Conservation (phyloP, 805 yeast genomes). For the Hanseniaspora clermontiae region DNA sequence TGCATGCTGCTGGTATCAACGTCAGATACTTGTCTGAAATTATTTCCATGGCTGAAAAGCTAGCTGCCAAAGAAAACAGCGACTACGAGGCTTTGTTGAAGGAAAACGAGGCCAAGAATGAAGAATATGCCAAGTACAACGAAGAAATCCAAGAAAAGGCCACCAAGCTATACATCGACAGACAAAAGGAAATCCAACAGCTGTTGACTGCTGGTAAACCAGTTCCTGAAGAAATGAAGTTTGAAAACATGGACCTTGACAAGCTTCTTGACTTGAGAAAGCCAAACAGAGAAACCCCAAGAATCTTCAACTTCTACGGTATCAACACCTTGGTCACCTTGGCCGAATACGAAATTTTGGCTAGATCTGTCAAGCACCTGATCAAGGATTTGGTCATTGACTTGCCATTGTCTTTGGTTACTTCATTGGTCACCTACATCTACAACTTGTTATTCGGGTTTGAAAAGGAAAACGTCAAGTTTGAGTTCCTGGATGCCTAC, state of each 20-base stretch:
- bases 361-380: conserved; percentile 68
- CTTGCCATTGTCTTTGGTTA: conserved; percentile 43
- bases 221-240: conserved; percentile 26
- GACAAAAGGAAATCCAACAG: conserved; percentile 27
- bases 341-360: conserved; percentile 51
- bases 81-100: conserved; percentile 21
- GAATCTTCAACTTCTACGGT: conserved; percentile 27
- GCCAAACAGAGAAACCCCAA: conserved; percentile 27
- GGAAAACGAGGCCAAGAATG: conserved; percentile 22
- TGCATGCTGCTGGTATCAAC: conserved; percentile 79
- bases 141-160: conserved; percentile 25
- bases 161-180: conserved; percentile 20
- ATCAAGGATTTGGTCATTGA: conserved; percentile 37
- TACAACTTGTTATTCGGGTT: conserved; percentile 61
- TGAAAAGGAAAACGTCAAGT: conserved; percentile 29
- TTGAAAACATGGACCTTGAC: conserved; percentile 25
- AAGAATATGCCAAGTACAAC: conserved; percentile 27
- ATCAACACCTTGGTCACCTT: conserved; percentile 38
- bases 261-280: conserved; percentile 25
- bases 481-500: conserved; percentile 35
- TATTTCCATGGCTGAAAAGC: conserved; percentile 26
- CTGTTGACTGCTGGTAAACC: conserved; percentile 27
- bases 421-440: conserved; percentile 53
- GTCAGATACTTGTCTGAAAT: conserved; percentile 67
- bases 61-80: conserved; percentile 19